Evolutionary conservation across 768 basidiomycete species (phyloP).

Genomic region (Butyriboletus loyo): DNA sequence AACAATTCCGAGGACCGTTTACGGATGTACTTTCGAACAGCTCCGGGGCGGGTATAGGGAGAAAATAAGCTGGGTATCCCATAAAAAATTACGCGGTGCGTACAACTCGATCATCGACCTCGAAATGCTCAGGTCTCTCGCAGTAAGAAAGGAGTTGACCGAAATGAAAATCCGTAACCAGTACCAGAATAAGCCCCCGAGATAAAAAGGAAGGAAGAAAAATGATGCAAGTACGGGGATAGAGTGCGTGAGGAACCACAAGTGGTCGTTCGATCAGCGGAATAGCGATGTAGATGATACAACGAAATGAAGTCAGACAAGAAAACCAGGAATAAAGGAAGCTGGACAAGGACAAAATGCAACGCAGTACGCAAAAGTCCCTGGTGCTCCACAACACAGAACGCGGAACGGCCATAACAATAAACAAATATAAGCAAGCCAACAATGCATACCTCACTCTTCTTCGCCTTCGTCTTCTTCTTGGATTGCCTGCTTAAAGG

Average conservation of each 20-base stretch:
- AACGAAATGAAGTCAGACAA: constrained; percentile 1
- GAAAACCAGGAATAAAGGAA: constrained; percentile 3
- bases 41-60: constrained; percentile 1
- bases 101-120: background rate
- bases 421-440: constrained; percentile 2
- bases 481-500: constrained; percentile 70
- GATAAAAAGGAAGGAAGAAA: background rate
- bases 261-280: constrained; percentile 6
- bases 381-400: constrained; percentile 12
- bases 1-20: background rate
- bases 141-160: constrained; percentile 2
- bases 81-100: constrained; percentile 18
- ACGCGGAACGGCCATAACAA: constrained; percentile 5
- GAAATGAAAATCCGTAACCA: constrained; percentile 22
- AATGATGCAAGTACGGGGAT: background rate
- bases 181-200: constrained; percentile 13
- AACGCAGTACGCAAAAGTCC: constrained; percentile 7
- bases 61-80: constrained; percentile 23
- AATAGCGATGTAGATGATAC: constrained; percentile 16
- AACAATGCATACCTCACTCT: constrained; percentile 34
- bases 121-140: background rate
- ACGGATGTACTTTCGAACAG: background rate
- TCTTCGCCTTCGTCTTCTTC: constrained; percentile 88
- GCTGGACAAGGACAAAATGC: constrained; percentile 1
- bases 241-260: constrained; percentile 7